Evolutionary conservation across 768 basidiomycete genomes (phyloP).

Genomic region (Boletus bicolor): DNA sequence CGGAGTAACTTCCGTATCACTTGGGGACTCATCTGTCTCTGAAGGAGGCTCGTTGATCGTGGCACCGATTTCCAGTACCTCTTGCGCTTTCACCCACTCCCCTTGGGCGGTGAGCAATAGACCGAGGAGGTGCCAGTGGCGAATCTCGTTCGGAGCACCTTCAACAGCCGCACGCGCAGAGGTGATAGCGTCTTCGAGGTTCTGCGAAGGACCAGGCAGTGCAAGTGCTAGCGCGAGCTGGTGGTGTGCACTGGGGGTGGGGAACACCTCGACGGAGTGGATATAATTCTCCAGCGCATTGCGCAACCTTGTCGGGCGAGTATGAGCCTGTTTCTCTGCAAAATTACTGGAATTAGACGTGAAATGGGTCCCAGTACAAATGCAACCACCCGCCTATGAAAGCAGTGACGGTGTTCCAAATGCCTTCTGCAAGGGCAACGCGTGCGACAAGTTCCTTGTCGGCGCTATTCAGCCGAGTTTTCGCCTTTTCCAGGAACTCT

Average conservation of each 20-base stretch:
- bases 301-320: slow-evolving; percentile 56
- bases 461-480: slow-evolving; percentile 45
- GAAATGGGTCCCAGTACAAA: background rate
- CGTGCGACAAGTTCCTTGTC: slow-evolving; percentile 56
- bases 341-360: background rate
- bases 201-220: slow-evolving; percentile 59
- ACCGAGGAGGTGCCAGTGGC: slow-evolving; percentile 91
- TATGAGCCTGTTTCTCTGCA: slow-evolving; percentile 63
- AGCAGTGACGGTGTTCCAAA: slow-evolving; percentile 69
- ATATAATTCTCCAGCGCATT: slow-evolving; percentile 52
- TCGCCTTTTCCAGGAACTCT: slow-evolving; percentile 56
- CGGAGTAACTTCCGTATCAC: slow-evolving; percentile 19
- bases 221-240: slow-evolving; percentile 78
- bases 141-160: slow-evolving; percentile 54
- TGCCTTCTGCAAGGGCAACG: slow-evolving; percentile 66
- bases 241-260: slow-evolving; percentile 62
- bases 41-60: slow-evolving; percentile 45
- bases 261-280: slow-evolving; percentile 43
- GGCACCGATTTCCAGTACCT: slow-evolving; percentile 76
- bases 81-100: slow-evolving; percentile 74
- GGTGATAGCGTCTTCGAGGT: slow-evolving; percentile 64
- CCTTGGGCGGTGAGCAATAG: slow-evolving; percentile 75
- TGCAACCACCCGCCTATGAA: slow-evolving; percentile 50
- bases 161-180: slow-evolving; percentile 74
- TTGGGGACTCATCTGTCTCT: slow-evolving; percentile 34